phyloP scores from a whole-genome alignment of 148 eudicot species.

The Hydrangea macrophylla region DNA sequence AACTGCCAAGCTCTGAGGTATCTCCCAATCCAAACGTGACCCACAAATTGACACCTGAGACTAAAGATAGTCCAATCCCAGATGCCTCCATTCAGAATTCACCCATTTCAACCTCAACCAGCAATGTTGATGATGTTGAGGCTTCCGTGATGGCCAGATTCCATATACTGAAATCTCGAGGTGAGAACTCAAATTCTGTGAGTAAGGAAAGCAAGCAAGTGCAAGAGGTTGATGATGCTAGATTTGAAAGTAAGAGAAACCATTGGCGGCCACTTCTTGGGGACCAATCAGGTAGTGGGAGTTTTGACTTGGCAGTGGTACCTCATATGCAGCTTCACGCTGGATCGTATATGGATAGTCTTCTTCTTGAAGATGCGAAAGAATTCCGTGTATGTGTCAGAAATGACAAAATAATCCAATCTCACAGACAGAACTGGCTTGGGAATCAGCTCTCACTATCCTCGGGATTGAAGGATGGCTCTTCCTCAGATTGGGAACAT shows the following conservation, averaged over 20 bases:
- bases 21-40: conserved; percentile 22
- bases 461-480: conserved; percentile 47
- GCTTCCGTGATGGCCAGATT: conserved; percentile 69
- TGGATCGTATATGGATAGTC: conserved; percentile 25
- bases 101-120: conserved; percentile 26
- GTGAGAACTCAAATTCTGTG: conserved; percentile 22
- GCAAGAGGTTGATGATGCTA: conserved; percentile 13
- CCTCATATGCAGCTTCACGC: conserved; percentile 15
- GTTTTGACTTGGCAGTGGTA: conserved; percentile 10
- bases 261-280: conserved; percentile 5
- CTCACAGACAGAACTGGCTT: conserved; percentile 18
- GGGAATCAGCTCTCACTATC: conserved; percentile 26
- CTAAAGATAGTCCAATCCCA: conserved; percentile 22
- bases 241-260: conserved; percentile 5
- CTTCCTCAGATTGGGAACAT: conserved; percentile 84
- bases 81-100: conserved; percentile 14
- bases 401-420: conserved; percentile 17
- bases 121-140: conserved; percentile 36
- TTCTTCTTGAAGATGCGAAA: conserved; percentile 21
- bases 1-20: conserved; percentile 14
- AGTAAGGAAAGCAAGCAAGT: conserved; percentile 15
- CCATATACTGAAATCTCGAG: conserved; percentile 49
- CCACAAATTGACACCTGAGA: conserved; percentile 9
- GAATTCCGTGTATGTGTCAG: conserved; percentile 13
- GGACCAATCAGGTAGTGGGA: conserved; percentile 1